phyloP scores from a whole-genome alignment of 805 yeast genomes.

The Schizosaccharomyces cryophilus region DNA sequence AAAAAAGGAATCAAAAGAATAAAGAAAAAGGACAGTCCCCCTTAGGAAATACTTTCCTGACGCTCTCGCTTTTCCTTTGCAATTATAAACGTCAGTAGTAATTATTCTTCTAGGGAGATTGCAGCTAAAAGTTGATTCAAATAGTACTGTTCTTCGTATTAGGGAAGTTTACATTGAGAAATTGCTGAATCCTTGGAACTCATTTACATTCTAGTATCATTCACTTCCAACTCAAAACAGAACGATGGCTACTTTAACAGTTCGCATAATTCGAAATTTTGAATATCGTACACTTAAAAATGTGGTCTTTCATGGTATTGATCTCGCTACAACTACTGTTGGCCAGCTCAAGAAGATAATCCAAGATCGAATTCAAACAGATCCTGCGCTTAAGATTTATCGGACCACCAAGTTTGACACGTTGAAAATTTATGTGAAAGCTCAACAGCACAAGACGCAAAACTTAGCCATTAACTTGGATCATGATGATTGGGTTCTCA shows the following conservation, averaged over 20 bases:
- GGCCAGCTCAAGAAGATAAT: constrained; percentile 33
- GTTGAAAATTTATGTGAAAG: constrained; percentile 71
- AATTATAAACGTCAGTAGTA: too few relatives aligned
- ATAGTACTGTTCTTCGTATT: too few relatives aligned
- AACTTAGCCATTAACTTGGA: constrained; percentile 78
- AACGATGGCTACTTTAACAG: constrained; percentile 46
- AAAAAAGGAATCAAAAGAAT: too few relatives aligned
- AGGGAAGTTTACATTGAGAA: too few relatives aligned
- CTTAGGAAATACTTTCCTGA: too few relatives aligned
- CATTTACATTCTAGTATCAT: not conserved
- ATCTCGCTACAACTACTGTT: constrained; percentile 46
- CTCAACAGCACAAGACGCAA: constrained; percentile 84
- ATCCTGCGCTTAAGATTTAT: not conserved
- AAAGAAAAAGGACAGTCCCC: too few relatives aligned
- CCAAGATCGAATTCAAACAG: constrained; percentile 10
- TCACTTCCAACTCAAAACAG: not conserved
- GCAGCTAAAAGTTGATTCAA: too few relatives aligned
- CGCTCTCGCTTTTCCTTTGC: too few relatives aligned
- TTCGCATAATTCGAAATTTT: constrained; percentile 73
- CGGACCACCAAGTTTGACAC: not conserved
- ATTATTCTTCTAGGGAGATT: too few relatives aligned
- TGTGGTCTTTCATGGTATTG: constrained; percentile 40
- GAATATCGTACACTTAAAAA: constrained; percentile 74
- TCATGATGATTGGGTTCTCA: constrained; percentile 50
- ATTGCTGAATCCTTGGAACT: not conserved